These are phyloP conservation scores for Nakazawaea ambrosiae DNA, from an alignment of 805 yeast species.

Conservation along the genomic window DNA sequence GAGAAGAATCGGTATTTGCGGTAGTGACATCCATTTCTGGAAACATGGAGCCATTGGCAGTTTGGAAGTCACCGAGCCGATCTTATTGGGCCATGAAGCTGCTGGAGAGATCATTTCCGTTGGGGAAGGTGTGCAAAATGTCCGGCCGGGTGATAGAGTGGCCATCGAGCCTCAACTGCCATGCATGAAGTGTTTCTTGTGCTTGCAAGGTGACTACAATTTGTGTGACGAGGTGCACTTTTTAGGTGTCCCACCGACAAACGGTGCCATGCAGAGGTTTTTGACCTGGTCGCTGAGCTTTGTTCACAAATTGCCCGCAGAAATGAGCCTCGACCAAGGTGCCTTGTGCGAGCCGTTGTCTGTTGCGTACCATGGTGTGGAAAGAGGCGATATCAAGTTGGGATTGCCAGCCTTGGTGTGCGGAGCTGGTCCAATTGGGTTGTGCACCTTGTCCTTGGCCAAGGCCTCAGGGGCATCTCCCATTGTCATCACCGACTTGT, in stretches of 20 bases:
- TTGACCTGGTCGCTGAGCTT: constrained; percentile 24
- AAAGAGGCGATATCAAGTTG: constrained; percentile 36
- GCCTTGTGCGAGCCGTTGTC: constrained; percentile 50
- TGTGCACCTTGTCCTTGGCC: constrained; percentile 39
- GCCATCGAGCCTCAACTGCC: constrained; percentile 51
- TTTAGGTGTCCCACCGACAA: constrained; percentile 29
- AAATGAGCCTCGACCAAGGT: constrained; percentile 43
- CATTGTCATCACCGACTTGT: constrained; percentile 41
- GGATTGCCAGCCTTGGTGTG: constrained; percentile 42
- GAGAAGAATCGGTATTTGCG: constrained; percentile 67
- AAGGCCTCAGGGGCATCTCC: constrained; percentile 50
- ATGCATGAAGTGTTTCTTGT: constrained; percentile 34
- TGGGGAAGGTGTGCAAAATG: constrained; percentile 39
- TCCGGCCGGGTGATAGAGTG: constrained; percentile 40
- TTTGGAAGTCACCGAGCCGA: constrained; percentile 25
- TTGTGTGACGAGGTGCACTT: constrained; percentile 31
- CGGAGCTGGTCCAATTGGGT: constrained; percentile 60
- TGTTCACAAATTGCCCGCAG: constrained; percentile 30
- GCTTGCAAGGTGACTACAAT: constrained; percentile 33
- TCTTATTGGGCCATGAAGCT: constrained; percentile 39
- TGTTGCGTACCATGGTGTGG: constrained; percentile 47
- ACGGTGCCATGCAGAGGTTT: constrained; percentile 34
- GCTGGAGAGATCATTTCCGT: constrained; percentile 39
- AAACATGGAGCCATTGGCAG: constrained; percentile 59
- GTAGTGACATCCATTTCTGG: constrained; percentile 67